Base-by-base conservation (phyloP, 1,139 yeast species). In the Pichia sp. region DNA sequence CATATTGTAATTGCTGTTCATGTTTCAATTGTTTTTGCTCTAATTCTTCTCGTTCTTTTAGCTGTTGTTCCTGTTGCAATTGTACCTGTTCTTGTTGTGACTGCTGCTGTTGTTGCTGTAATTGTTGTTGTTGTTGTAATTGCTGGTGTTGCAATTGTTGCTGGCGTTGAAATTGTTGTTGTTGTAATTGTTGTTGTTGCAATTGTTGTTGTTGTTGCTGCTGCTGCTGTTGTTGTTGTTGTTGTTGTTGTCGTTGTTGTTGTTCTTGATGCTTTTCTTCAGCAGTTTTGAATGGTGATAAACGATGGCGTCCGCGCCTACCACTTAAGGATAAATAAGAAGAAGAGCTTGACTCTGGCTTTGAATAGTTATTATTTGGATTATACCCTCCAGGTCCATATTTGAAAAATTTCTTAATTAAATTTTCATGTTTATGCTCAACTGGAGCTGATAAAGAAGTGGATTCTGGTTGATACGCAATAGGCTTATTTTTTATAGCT, bases 331-430 rank as follows among this genome's bases (percentile, higher is more conserved):
- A 7, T 16, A 44, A n/a, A 25, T 31, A 14, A 5, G 42, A 25
- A 16, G 30, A 28, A 8, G 34, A 28, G 7, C 41, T 19, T 36
- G 43, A 36, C 13, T 16, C 18, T 36, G 25, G 41, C 22, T 45
- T 22, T 43, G 50, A 19, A 16, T 34, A 30, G 4, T 25, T 27
- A 14, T 45, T 48, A 7, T 27, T 49, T 42, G 55, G 52, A 36
- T 53, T 53, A 28, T 50, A 54, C n/a, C 54, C 53, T 39, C 54
- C 56, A 31, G 56, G 54, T 5, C 57, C 56, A 31, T 52, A 53
- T 45, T 54, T 57, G 47, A 57, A 56, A 10, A 55, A 48, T 38
- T 57, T 57, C n/a, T 53, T 52, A 5, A 56, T 38, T 11, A 56
- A 3, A 28, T 49, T 55, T 36, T 49, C 55, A 48, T 53, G 58